Percentiles rank a stretch among this genome's conserved stretches.
Evolutionary conservation across 176 grass and related monocot species (phyloP).

Genomic region (Urochloa ruziziensis): DNA sequence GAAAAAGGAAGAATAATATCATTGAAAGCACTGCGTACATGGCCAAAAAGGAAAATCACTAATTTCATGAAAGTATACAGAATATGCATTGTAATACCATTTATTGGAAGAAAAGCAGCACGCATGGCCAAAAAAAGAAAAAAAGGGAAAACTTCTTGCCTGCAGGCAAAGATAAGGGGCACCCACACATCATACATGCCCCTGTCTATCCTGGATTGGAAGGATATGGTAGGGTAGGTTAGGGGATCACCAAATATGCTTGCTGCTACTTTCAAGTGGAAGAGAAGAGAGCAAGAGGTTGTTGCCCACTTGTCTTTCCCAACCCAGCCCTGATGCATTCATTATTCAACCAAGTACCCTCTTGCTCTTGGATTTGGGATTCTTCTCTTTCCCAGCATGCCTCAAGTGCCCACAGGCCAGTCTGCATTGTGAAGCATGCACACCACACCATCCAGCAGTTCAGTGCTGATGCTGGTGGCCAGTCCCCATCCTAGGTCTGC

Average conservation of each 20-base stretch:
- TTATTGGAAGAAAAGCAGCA: not conserved
- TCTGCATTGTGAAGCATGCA: not conserved
- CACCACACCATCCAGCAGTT: conserved; percentile 9
- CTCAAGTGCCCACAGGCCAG: not conserved
- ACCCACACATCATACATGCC: conserved; percentile 1
- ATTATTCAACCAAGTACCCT: conserved; percentile 17
- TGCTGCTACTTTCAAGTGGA: conserved; percentile 21
- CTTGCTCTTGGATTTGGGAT: not conserved
- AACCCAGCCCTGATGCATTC: not conserved
- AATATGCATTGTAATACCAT: not conserved
- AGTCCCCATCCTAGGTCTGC: conserved; percentile 52
- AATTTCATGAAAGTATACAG: not conserved
- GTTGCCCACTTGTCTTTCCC: conserved; percentile 49
- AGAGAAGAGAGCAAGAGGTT: conserved; percentile 28
- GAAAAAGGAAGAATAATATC: too few relatives aligned
- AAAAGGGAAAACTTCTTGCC: not conserved
- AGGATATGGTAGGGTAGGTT: conserved; percentile 26
- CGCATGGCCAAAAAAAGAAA: not conserved
- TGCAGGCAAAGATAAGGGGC: conserved; percentile 10
- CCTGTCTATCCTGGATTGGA: conserved; percentile 15
- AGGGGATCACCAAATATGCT: conserved; percentile 23
- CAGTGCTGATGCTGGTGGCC: conserved; percentile 42
- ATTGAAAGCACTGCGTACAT: not conserved
- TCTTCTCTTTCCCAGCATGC: not conserved
- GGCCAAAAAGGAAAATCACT: not conserved